Evolutionary conservation across 805 yeast species (phyloP), one percentile per base, ranked within the genome.

Genomic region (Myxozyma sirexii): DNA sequence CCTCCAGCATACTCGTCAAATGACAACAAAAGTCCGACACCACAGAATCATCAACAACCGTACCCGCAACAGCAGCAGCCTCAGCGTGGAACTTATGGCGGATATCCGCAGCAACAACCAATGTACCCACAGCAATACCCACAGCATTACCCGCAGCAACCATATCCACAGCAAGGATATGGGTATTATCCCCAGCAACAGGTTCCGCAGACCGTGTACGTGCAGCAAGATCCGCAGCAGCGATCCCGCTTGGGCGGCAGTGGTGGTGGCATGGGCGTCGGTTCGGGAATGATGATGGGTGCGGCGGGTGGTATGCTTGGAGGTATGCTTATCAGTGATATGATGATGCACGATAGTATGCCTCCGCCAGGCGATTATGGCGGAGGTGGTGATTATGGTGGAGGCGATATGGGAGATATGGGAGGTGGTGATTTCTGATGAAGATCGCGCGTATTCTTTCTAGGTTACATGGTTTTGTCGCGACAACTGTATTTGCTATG

Each of bases 221-320:
- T 55, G 56, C 75, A 56, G 53, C 72, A 69, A 45, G 64, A 64
- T 45, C 72, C 61, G 39, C 71, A 70, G 23, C 78, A 72, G 33
- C 76, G 72, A 6, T 29, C 33, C 6, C 33, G 33, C 33, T 29
- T 29, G 10, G 33, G 42, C 42, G 21, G 42, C 42, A 15, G 42
- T 19, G 19, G 42, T 17, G 19, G 42, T 58, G 68, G 74, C 38
- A 72, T 77, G 61, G 75, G 77, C 15, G 70, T 68, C 59, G 80
- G 80, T 47, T 68, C 80, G 58, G 66, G 61, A 12, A 64, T 78
- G 47, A 84, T 82, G 6, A 75, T 78, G 49, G 82, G 80, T 39
- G 77, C 79, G 1, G 86, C 85, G 55, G 80, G 84, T 17, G 90
- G 90, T 72, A 70, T 85, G 56, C 68, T 84, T 7, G 89, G 88